Base-by-base conservation (phyloP, 2,329 filamentous ascomycete species). In the Exophiala sp. region DNA sequence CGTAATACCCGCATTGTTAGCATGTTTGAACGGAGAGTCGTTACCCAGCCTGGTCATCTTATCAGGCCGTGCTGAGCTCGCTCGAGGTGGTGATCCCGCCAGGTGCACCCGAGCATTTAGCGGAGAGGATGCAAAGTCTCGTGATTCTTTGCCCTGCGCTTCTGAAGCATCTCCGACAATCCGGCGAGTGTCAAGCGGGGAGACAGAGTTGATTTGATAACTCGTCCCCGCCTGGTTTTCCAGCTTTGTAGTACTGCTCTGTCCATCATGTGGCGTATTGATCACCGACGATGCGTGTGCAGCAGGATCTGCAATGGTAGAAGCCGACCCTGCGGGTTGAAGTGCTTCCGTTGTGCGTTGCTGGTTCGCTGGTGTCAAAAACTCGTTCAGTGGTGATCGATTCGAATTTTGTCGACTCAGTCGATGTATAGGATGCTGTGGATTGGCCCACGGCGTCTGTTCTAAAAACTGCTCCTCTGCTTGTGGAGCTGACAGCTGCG, bases 381-480 rank as follows among this genome's bases (percentile, higher is more conserved):
- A 72, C 12, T 67, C 63, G 20, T 52, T 54, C 36, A 63, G 44
- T 4, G 69, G 66, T 4, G 68, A 65, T 32, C 68, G 62, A 51
- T 71, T 72, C 20, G 68, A 68, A 7, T 67, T 57, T 48, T 71
- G 64, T 45, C 62, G 66, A 47, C 55, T 64, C 4, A 64, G 68
- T 58, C 82, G 79, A 66, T 89, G 85, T 8, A 84, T 80, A 5
- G 87, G 85, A 66, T 90, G 86, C 62, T 92, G 89, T 14, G 91
- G 89, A 67, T 95, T 95, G 34, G 91, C 90, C 91, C 91, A 96
- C 1, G 91, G 87, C 4, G 89, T 95, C 62, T 92, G 86, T 65
- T 95, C 89, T 51, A 95, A 80, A 63, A 94, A 95, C 60, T 92
- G 87, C 69, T 95, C 89, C 20, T 88, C 88, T 36, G 86, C 73